Percentiles rank a stretch among this genome's conserved stretches.
Evolutionary conservation across 192 early-diverging fungal genomes (phyloP).

Genomic region (Chytriomyces sp.): DNA sequence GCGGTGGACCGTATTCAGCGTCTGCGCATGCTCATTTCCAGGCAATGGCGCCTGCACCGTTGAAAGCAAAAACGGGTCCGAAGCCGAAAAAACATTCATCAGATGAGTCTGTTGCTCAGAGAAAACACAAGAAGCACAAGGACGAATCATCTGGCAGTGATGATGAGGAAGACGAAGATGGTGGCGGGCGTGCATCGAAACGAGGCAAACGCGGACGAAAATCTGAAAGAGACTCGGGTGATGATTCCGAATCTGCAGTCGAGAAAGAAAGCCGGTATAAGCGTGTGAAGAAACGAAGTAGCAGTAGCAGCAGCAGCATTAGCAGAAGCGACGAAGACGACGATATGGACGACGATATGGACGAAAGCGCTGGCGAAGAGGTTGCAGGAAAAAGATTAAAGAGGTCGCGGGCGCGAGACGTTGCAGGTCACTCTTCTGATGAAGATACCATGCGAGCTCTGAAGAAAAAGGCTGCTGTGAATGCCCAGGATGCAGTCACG

Average conservation of each 20-base stretch:
- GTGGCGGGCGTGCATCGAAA: background rate
- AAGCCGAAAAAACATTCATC: conserved; percentile 29
- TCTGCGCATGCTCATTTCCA: no score
- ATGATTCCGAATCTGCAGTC: background rate
- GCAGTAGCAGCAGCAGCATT: background rate
- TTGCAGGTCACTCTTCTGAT: background rate
- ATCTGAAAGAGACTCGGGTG: background rate
- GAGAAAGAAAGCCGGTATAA: background rate
- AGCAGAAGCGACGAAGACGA: background rate
- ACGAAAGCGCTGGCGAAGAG: background rate
- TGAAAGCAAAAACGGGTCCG: conserved; percentile 17
- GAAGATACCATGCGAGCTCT: background rate
- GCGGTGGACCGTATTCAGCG: no score
- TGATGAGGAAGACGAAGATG: background rate
- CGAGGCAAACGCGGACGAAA: background rate
- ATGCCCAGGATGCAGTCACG: no score
- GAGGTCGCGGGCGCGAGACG: background rate
- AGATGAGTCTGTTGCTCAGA: background rate
- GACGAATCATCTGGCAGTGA: background rate
- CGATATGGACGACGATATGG: background rate
- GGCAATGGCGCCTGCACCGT: background rate
- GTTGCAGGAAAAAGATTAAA: background rate
- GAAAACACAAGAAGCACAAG: background rate
- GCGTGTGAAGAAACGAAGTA: background rate
- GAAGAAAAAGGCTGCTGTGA: background rate